Evolutionary conservation across 192 early-diverging fungal genomes (phyloP), one percentile per base, ranked within the genome.

Genomic region (Coemansia sp.): DNA sequence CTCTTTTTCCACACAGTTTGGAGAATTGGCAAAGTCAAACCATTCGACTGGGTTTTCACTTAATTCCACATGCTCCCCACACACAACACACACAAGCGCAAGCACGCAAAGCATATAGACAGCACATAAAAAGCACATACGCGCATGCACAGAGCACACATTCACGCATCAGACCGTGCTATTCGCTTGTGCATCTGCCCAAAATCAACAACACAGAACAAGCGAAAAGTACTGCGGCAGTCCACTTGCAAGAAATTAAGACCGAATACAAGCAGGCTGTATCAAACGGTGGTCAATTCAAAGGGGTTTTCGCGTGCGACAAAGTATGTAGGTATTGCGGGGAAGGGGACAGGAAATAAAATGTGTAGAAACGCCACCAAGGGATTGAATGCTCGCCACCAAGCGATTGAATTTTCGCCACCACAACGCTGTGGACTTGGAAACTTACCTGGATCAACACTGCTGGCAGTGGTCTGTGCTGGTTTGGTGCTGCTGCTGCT

Each of bases 371-470:
- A 32, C 32, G 32, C 32, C 32, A 32, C 8, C 19, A 49, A 32
- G 47, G n/a, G 0, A 18, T 9, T 45, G 43, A 15, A 12, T 45
- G 16, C 8, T 8, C 8, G 19, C 47, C 5, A 12, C 8, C 19
- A 49, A 32, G 47, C 47, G 0, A 18, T 9, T 45, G 43, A 15
- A 12, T 45, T 15, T 2, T 8, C 8, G 19, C 47, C 5, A 12
- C 8, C 19, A 49, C 19, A 49, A 18, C 16, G 47, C 47, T 32
- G 32, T 32, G 32, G 32, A 32, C 32, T 4, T 32, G 32, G 32
- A 41, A 19, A 40, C 77, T 67, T 74, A 81, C 78, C 73, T 75
- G 78, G 70, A 69, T 69, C 74, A 41, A 61, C 21, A 37, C 19
- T 54, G 13, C 51, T 54, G 22, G 51, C 0, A 32, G 32, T 32